Percentiles rank a stretch among this genome's conserved stretches.
Conservation (phyloP, 768 basidiomycete species). For the Asterophora parasitica region DNA sequence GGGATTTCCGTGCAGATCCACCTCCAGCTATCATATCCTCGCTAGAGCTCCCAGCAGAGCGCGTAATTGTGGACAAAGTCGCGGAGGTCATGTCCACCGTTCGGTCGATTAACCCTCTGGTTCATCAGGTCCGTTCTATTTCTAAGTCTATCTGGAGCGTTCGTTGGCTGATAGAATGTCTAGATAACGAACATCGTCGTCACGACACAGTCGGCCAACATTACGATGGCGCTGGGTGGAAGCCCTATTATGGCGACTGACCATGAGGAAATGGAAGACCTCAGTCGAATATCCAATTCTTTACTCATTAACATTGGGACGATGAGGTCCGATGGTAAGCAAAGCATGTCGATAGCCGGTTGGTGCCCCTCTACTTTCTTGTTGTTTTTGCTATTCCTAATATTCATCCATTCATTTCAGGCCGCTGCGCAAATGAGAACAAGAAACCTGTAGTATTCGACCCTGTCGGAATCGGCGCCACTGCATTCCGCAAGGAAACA, state of each 20-base stretch:
- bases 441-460: conserved; percentile 83
- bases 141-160: not conserved
- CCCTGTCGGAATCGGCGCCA: conserved; percentile 90
- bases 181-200: conserved; percentile 91
- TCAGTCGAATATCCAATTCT: conserved; percentile 59
- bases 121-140: conserved; percentile 61
- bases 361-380: not conserved
- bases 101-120: conserved; percentile 54
- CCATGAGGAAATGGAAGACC: conserved; percentile 75
- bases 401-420: conserved; percentile 19
- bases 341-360: conserved; percentile 78
- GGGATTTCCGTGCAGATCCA: conserved; percentile 32
- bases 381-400: not conserved
- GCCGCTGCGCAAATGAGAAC: conserved; percentile 56
- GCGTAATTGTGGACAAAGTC: conserved; percentile 39
- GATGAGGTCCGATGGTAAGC: conserved; percentile 47
- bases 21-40: not conserved
- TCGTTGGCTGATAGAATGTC: not conserved
- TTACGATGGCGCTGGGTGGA: conserved; percentile 81
- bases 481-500: conserved; percentile 56
- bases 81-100: conserved; percentile 47
- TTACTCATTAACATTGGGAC: conserved; percentile 89
- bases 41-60: conserved; percentile 9
- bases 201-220: conserved; percentile 84
- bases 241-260: conserved; percentile 95